Conservation (phyloP, 495 filamentous ascomycete species). For the Lasiosphaeris hirsuta region DNA sequence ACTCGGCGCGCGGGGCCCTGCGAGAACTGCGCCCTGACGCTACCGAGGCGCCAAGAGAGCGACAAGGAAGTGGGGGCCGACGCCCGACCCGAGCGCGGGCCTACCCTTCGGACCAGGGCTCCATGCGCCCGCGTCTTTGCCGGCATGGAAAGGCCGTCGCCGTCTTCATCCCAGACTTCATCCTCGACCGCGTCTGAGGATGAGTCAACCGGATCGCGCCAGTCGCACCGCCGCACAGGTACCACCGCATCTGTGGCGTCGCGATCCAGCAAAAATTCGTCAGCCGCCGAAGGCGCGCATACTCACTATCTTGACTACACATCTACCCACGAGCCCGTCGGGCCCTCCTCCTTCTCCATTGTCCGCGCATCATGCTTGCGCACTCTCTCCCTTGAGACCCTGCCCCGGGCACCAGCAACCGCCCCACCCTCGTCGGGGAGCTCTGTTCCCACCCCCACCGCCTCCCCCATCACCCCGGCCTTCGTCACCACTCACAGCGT, state of each 20-base stretch:
- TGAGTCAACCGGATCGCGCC: conserved; percentile 25
- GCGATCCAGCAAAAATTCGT: conserved; percentile 43
- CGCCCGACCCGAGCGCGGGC: conserved; percentile 31
- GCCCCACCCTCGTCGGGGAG: conserved; percentile 20
- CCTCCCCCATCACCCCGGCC: conserved; percentile 32
- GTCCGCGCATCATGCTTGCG: conserved; percentile 82
- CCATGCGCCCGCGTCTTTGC: conserved; percentile 48
- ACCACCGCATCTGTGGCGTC: conserved; percentile 33
- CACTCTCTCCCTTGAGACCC: conserved; percentile 78
- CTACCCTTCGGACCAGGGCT: conserved; percentile 45
- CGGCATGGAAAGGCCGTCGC: conserved; percentile 35
- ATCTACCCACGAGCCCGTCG: conserved; percentile 74
- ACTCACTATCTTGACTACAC: conserved; percentile 83
- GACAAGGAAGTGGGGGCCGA: conserved; percentile 29
- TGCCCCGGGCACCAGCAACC: conserved; percentile 60
- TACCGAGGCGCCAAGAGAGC: conserved; percentile 50
- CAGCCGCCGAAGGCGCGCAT: conserved; percentile 48
- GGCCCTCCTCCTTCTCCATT: conserved; percentile 74
- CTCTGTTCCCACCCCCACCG: conserved; percentile 34
- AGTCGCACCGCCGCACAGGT: conserved; percentile 29
- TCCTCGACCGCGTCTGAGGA: conserved; percentile 47
- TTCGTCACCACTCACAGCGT: conserved; percentile 52
- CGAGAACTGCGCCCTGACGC: conserved; percentile 59
- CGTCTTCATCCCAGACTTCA: conserved; percentile 42
- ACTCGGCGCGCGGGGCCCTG: conserved; percentile 53